These are phyloP conservation scores for Diaporthe batatas DNA, from an alignment of 2,329 filamentous ascomycete species.

Conservation along the genomic window DNA sequence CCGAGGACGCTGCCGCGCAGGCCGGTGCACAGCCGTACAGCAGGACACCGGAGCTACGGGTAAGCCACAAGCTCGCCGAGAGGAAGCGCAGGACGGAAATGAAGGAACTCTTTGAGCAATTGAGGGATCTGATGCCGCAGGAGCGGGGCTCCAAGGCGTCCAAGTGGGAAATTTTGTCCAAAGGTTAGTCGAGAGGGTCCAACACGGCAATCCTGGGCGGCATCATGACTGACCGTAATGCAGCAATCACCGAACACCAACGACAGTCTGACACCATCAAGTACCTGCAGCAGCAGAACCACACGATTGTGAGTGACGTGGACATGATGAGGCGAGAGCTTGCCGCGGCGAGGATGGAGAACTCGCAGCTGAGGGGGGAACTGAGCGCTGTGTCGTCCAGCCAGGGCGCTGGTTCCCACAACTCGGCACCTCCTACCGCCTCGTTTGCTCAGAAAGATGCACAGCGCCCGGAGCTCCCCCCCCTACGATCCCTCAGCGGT, in stretches of 20 bases:
- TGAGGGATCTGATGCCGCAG: constrained; percentile 83
- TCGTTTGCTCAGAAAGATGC: constrained; percentile 48
- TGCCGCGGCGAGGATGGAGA: constrained; percentile 61
- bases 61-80: constrained; percentile 89
- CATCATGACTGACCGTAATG: constrained; percentile 33
- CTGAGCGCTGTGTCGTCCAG: constrained; percentile 46
- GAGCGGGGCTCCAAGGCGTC: constrained; percentile 87
- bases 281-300: constrained; percentile 60
- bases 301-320: constrained; percentile 57
- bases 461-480: constrained; percentile 66
- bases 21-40: constrained; percentile 81
- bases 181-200: constrained; percentile 69
- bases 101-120: constrained; percentile 87
- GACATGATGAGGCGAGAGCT: constrained; percentile 65
- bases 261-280: constrained; percentile 65
- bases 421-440: constrained; percentile 43
- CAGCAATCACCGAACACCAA: constrained; percentile 74
- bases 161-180: constrained; percentile 90
- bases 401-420: constrained; percentile 45
- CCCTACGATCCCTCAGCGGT: constrained; percentile 65
- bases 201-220: neutral
- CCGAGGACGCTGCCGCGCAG: constrained; percentile 66
- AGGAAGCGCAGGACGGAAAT: constrained; percentile 87
- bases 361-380: constrained; percentile 60
- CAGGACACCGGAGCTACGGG: constrained; percentile 82